Conservation (phyloP, 2,329 filamentous ascomycete species). For the Ilyonectria sp. region DNA sequence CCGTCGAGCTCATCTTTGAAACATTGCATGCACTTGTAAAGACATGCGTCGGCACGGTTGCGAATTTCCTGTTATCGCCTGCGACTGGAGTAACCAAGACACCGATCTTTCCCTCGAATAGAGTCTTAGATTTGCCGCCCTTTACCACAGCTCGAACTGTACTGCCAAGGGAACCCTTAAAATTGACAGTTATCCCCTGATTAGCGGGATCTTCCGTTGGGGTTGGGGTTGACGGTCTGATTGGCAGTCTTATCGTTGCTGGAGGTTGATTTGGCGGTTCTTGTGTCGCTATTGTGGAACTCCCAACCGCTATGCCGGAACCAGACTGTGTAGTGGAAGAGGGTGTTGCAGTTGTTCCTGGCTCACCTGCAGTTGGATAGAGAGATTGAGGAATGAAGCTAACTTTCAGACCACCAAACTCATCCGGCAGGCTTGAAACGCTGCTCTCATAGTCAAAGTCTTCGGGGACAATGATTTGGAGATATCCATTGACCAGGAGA, state of each 20-base stretch:
- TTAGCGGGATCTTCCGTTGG: neutral
- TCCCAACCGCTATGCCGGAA: too few species aligned
- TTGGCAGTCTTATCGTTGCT: neutral
- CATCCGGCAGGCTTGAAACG: neutral
- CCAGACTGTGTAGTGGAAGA: neutral
- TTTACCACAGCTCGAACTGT: neutral
- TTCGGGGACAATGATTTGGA: slow-evolving; percentile 8
- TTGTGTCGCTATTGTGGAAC: neutral
- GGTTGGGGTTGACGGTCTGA: neutral
- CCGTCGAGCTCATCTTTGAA: neutral
- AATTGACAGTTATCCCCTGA: neutral
- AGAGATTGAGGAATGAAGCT: neutral
- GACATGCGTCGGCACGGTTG: neutral
- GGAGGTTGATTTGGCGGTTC: neutral
- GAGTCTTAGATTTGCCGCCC: neutral
- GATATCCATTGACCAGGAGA: slow-evolving; percentile 6
- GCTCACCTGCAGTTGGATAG: neutral
- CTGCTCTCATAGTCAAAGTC: neutral
- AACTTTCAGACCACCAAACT: slow-evolving; percentile 2
- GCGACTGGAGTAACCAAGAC: neutral
- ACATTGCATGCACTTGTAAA: neutral
- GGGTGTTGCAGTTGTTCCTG: neutral
- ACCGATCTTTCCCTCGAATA: neutral
- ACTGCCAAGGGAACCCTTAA: neutral
- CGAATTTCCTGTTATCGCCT: neutral